Conservation (phyloP, 768 basidiomycete genomes). For the Hydnum rufescens region DNA sequence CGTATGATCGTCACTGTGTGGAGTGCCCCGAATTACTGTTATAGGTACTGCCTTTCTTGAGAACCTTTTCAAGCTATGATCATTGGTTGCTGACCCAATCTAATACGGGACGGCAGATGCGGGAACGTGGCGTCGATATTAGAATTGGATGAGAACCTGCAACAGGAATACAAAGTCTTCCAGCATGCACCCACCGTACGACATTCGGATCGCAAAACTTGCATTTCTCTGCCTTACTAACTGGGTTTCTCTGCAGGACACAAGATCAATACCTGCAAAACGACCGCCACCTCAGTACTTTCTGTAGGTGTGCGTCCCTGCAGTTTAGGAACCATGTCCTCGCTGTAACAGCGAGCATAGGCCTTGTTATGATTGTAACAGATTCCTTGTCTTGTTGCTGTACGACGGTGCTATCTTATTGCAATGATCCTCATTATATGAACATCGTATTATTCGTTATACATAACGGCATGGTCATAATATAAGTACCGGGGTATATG, state of each 20-base stretch:
- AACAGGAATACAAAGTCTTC: slow-evolving; percentile 93
- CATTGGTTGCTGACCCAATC: neutral
- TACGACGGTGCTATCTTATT: no score
- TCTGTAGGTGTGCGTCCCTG: no score
- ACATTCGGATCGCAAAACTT: slow-evolving; percentile 13
- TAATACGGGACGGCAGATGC: slow-evolving; percentile 32
- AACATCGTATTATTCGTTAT: no score
- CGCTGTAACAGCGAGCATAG: no score
- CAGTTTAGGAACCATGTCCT: no score
- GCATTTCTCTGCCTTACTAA: neutral
- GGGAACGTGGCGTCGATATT: slow-evolving; percentile 93
- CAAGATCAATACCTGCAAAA: slow-evolving; percentile 63
- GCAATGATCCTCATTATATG: no score
- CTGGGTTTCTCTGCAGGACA: slow-evolving; percentile 33
- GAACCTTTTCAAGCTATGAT: neutral
- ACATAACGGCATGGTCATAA: no score
- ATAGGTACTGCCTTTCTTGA: slow-evolving; percentile 39
- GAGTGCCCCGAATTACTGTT: slow-evolving; percentile 98
- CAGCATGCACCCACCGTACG: slow-evolving; percentile 69
- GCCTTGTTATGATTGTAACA: no score
- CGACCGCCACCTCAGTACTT: slow-evolving; percentile 80
- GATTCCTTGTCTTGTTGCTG: no score
- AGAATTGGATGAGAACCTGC: slow-evolving; percentile 80
- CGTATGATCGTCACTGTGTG: slow-evolving; percentile 89
- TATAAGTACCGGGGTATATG: no score